A percentile compares a stretch with the other conserved stretches of the same genome.
phyloP scores from a whole-genome alignment of 495 filamentous ascomycete species.

The Pyronema omphalodes region DNA sequence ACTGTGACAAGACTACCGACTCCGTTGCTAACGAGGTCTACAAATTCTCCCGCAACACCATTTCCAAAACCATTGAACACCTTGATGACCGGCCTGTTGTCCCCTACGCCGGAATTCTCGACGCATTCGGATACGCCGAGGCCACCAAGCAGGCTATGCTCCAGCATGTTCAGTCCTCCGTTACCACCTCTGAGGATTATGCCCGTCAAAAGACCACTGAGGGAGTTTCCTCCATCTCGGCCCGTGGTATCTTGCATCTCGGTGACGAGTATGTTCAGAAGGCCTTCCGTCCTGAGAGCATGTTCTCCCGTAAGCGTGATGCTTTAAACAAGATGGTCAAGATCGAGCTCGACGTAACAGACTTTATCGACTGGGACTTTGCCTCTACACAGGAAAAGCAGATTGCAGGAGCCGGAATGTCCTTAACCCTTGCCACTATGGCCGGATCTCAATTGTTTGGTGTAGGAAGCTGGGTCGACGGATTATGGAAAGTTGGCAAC shows the following conservation, averaged over 20 bases:
- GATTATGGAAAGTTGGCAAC: conserved; percentile 57
- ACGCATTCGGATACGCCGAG: conserved; percentile 81
- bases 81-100: conserved; percentile 63
- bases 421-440: conserved; percentile 77
- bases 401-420: conserved; percentile 75
- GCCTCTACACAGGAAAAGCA: conserved; percentile 68
- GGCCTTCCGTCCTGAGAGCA: conserved; percentile 71
- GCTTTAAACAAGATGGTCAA: conserved; percentile 66
- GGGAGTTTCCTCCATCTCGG: conserved; percentile 75
- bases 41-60: conserved; percentile 51
- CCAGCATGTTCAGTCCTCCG: conserved; percentile 59
- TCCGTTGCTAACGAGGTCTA: conserved; percentile 71
- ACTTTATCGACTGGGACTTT: conserved; percentile 93
- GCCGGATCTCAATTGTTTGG: conserved; percentile 65
- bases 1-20: conserved; percentile 67
- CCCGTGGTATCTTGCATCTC: conserved; percentile 71
- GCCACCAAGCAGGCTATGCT: conserved; percentile 85
- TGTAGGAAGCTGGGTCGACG: conserved; percentile 75
- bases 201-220: conserved; percentile 58
- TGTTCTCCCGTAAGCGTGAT: conserved; percentile 74
- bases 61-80: conserved; percentile 50
- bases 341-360: conserved; percentile 68
- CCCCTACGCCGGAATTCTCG: conserved; percentile 66
- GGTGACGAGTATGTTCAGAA: conserved; percentile 69
- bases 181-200: conserved; percentile 63